A percentile compares a stretch with the other conserved stretches of the same genome.
Evolutionary conservation across 176 grass and related monocot genomes (phyloP).

Genomic region (Microstegium vimineum): DNA sequence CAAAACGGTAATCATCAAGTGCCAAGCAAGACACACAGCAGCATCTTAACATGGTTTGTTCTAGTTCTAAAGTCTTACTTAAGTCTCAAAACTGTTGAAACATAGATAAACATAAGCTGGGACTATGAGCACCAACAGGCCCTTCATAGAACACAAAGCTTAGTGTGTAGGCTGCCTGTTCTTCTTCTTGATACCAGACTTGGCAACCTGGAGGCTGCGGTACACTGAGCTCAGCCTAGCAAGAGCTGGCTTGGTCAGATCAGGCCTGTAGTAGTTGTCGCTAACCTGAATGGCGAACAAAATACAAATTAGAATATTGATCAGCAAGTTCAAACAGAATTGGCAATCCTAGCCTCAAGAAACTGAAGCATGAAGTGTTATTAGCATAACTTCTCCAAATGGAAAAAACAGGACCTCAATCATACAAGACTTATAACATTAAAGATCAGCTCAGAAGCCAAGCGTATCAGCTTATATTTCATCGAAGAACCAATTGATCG

Average conservation of each 20-base stretch:
- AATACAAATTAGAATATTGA: neutral
- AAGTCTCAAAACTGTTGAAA: constrained; percentile 32
- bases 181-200: constrained; percentile 85
- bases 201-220: constrained; percentile 77
- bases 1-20: neutral
- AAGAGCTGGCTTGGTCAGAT: constrained; percentile 72
- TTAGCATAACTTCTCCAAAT: neutral
- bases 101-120: neutral
- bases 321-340: neutral
- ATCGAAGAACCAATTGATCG: constrained; percentile 51
- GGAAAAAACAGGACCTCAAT: neutral
- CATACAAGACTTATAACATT: neutral
- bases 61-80: constrained; percentile 19
- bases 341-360: neutral
- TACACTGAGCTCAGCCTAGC: constrained; percentile 59
- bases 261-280: constrained; percentile 76
- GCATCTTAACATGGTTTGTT: constrained; percentile 16
- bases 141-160: neutral
- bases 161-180: constrained; percentile 54
- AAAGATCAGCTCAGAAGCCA: constrained; percentile 60
- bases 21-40: constrained; percentile 1
- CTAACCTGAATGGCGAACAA: constrained; percentile 32
- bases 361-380: neutral
- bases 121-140: neutral
- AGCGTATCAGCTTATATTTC: constrained; percentile 68